Evolutionary conservation across 371 early-diverging fungal genomes (phyloP), one percentile per base, ranked within the genome.

Genomic region (Parasitella parasitica): DNA sequence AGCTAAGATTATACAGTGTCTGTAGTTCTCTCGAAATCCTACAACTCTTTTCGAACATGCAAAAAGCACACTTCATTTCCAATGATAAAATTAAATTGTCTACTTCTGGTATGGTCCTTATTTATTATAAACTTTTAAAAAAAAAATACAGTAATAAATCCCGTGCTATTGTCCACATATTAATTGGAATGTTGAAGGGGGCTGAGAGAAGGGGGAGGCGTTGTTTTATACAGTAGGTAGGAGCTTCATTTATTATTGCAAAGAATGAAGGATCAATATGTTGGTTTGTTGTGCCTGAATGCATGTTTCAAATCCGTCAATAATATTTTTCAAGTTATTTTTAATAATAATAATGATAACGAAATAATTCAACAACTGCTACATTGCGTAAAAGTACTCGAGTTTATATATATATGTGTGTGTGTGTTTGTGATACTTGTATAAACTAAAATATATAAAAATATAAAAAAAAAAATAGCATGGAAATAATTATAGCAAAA

Each of bases 391-490:
- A 16, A 18, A 16, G 39, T 39, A 39, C 39, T 39, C n/a, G n/a
- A n/a, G n/a, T n/a, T n/a, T n/a, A n/a, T n/a, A n/a, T n/a, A n/a
- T n/a, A n/a, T n/a, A n/a, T n/a, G n/a, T n/a, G n/a, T n/a, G n/a
- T n/a, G n/a, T n/a, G n/a, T n/a, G n/a, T n/a, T n/a, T n/a, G n/a
- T n/a, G 32, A 32, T 32, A 43, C 43, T 43, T 43, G 43, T 43
- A 43, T 43, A 43, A 43, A 18, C 9, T 43, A 22, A 43, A 20
- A 43, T 43, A 48, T 24, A 30, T 27, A 60, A 27, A 50, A 37
- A 37, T 24, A 30, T 13, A 59, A 51, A 37, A 37, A 51, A 36
- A 50, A 30, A 54, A 38, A 39, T 51, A 28, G 61, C 55, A 55
- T 55, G 46, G 30, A 41, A 36, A 22, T 43, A 43, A 43, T 28